Evolutionary conservation across 805 yeast species (phyloP), one percentile per base, ranked within the genome.

Genomic region (Osmozyma mogii): DNA sequence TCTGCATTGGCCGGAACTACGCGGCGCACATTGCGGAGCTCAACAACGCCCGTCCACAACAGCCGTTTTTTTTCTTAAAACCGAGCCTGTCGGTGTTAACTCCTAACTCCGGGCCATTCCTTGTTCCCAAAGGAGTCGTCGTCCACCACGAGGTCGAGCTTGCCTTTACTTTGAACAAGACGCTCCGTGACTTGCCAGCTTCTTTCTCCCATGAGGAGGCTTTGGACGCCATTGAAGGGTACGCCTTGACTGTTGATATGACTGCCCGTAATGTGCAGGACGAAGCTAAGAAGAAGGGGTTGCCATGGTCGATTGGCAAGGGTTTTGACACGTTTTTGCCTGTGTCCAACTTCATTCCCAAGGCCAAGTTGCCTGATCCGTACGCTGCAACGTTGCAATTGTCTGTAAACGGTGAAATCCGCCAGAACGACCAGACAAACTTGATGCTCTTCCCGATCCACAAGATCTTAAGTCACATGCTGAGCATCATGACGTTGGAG

Each of bases 311-410:
- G 4, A 84, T 87, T 41, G 95, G 92, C 20, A 92, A 92, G 52
- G 98, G 98, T 0, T 89, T 87, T 54, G 99, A 92, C 50, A 89
- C 98, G 0, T 92, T 92, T 55, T 67, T 84, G 52, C 99, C 99
- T 2, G 51, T 92, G n/a, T 79, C 94, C 6, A 56, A 62, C 13
- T 73, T 76, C 41, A 78, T 92, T 31, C 72, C 88, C 7, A 80
- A 82, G 46, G 53, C 51, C 1, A 51, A 65, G 37, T 74, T 92
- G 32, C 69, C 76, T 4, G 83, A 81, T 45, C 94, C 94, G 3
- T 78, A 82, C 47, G 69, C 78, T 20, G 87, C 77, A 9, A 68
- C 67, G 35, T 65, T 80, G 47, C 58, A 63, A 31, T 68, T 85
- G 36, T 68, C 67, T 15, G 74, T 92, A 37, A 89, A 92, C 52